These are phyloP conservation scores for Eucalyptus grandis DNA, from an alignment of 345 rosid genomes.

Conservation along the genomic window DNA sequence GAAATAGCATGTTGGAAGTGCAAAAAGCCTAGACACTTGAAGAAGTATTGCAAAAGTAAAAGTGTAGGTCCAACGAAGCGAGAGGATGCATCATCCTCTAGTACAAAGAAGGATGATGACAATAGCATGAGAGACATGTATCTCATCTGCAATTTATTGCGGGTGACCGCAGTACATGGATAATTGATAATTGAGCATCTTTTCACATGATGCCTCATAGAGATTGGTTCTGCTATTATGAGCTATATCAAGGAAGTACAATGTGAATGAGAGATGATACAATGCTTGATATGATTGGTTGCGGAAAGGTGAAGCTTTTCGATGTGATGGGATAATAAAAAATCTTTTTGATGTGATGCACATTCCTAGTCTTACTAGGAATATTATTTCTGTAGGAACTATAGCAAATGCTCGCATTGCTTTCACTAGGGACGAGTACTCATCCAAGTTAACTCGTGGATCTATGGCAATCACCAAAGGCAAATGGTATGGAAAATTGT, in stretches of 20 bases:
- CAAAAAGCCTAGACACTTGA: neutral
- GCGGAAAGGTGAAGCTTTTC: neutral
- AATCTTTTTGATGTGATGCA: too few relatives aligned
- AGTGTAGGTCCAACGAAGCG: too few relatives aligned
- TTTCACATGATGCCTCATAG: neutral
- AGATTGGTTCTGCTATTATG: neutral
- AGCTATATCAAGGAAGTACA: neutral
- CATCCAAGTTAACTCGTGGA: neutral
- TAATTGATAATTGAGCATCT: neutral
- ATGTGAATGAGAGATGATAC: neutral
- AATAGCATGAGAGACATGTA: rapidly evolving
- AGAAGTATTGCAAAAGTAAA: neutral
- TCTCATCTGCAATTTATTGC: rapidly evolving
- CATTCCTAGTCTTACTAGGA: neutral
- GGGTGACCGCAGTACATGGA: rapidly evolving
- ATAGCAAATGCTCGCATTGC: neutral
- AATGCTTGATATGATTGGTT: neutral
- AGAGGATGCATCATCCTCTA: neutral
- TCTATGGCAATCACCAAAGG: neutral
- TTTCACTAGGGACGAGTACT: neutral
- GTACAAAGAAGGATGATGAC: neutral
- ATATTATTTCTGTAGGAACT: neutral
- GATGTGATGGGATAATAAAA: neutral
- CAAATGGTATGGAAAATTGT: rapidly evolving
- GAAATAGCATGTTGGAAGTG: neutral